Evolutionary conservation across 352 stramenopile species (phyloP).

Genomic region (Globisporangium mamillatum): DNA sequence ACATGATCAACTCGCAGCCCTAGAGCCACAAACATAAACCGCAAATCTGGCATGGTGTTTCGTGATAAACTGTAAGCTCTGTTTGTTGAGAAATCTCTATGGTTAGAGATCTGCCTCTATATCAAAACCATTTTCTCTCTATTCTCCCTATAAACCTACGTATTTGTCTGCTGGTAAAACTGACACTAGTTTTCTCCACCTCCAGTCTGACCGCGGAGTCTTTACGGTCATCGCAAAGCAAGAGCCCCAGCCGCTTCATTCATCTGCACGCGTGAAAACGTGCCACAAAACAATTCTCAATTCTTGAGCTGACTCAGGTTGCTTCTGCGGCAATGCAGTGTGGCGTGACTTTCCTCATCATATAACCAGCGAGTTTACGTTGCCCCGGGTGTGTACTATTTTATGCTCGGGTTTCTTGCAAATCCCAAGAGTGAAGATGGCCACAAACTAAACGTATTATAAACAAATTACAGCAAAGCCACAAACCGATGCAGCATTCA

Average conservation of each 20-base stretch:
- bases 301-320: neutral
- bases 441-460: neutral
- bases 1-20: neutral
- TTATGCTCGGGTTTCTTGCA: neutral
- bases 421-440: neutral
- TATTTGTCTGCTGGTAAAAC: neutral
- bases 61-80: neutral
- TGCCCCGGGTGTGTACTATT: neutral
- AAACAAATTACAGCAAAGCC: neutral
- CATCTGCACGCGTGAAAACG: neutral
- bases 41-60: neutral
- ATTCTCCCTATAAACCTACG: neutral
- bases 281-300: neutral
- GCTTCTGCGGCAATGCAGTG: neutral
- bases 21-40: neutral
- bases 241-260: neutral
- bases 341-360: neutral
- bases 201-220: neutral
- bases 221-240: neutral
- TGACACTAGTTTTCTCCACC: neutral
- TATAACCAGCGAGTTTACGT: neutral
- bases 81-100: neutral
- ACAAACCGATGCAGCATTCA: neutral
- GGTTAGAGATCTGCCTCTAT: neutral
- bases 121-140: neutral